Base-by-base conservation (phyloP, 768 basidiomycete genomes). In the Phanerochaete sordida region DNA sequence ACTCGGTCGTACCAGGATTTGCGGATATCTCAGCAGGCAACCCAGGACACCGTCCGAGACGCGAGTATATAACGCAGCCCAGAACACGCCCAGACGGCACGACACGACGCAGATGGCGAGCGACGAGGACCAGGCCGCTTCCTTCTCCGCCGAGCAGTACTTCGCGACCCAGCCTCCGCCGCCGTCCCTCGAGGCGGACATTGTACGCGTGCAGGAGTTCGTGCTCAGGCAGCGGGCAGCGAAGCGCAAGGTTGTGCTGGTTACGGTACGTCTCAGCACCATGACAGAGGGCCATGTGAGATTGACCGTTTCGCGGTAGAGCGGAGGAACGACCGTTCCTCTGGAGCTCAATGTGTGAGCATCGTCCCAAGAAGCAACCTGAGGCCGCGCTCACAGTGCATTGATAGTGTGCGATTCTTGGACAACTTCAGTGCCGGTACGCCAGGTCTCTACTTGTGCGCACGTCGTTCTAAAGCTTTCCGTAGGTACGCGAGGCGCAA, bases 321-420 rank as follows among this genome's bases (percentile, higher is more conserved):
- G 95, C 72, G 97, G 96, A 57, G 96, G 97, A 61, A 99, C 97
- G 19, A 98, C 95, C 1, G 96, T 98, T 7, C 96, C 96, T 2
- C 77, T 99, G 60, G 97, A 99, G 79, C 91, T 95, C 79, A 98
- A 98, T 70, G 95, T 98, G 97, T 98, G 82, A 86, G 95, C 80
- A 56, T 28, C 21, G 23, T 54, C 49, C 39, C 24, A 43, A 11
- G 26, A 43, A 26, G 54, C 35, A 52, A 47, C 51, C 43, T 51
- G 11, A 51, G 58, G 49, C 58, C 56, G 28, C 52, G 57, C 62
- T 65, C 59, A 64, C 55, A 63, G 67, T 71, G 37, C 27, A 43
- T 46, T 59, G 64, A n/a, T 68, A 99, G 96, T 66, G 97, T 99
- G 49, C 92, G 97, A 53, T 99, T 98, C 73, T 81, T 99, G 28